Base-by-base conservation (phyloP, 2,329 filamentous ascomycete species). In the Hortaea werneckii region DNA sequence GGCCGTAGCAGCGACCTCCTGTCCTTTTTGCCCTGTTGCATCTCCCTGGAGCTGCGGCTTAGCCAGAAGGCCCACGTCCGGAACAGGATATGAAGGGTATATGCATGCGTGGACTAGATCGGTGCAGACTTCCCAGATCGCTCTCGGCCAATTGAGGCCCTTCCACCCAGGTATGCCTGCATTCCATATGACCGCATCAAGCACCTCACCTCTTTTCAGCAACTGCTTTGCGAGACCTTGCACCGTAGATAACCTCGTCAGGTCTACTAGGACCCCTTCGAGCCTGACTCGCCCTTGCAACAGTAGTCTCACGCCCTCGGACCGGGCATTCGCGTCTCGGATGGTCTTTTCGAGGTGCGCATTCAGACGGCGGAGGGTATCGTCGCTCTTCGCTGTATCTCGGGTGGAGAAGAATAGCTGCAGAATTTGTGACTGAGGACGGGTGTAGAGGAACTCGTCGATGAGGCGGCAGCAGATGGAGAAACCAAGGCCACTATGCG, bases 111-210 rank as follows among this genome's bases (percentile, higher is more conserved):
- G 75, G 8, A 83, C 62, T 47, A 84, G 68, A 46, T 88, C 80
- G 8, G 75, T 80, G 40, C 85, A 58, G 5, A 78, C 58, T 7
- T 60, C 64, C 67, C 69, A 78, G 29, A 80, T 64, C 1, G 85
- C 79, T 44, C 59, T 56, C 1, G 70, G 65, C 79, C 81, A 95
- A 63, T 87, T 69, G 47, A 94, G 63, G n/a, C 85, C 86, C 0
- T 73, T 77, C 85, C 87, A 95, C 1, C 87, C 88, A 20, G 88
- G 87, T 35, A 90, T 83, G 0, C 89, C 92, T 11, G 90, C 90
- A 65, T 95, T 95, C 62, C 86, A 82, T 34, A 96, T 73, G 20
- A 92, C 73, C 2, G 77, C 77, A 65, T 96, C 87, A 29, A 98
- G 72, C 52, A 82, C 80, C 1, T 85, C 82, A 37, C 87, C 71